Base-by-base conservation (phyloP, 805 yeast species). In the Metschnikowia corniflorae region DNA sequence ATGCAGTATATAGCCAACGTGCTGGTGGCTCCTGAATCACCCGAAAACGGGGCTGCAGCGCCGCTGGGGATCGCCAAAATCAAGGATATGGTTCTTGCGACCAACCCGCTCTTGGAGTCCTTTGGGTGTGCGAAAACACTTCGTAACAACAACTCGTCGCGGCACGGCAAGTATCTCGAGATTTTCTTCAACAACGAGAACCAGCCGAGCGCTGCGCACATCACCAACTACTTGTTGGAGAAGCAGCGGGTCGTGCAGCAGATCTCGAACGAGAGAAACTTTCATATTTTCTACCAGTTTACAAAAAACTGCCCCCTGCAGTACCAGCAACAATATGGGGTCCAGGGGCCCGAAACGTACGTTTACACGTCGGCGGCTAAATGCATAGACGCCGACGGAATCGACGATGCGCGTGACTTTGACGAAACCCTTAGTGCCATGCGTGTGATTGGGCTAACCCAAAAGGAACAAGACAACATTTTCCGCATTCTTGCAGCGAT, bases 221-320 rank as follows among this genome's bases (percentile, higher is more conserved):
- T 93, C 58, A 93, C 97, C 38, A 93, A 93, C 61, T 93, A 93
- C 58, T 65, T 93, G 45, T 70, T 93, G 46, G 99, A 93, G 57
- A 93, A 93, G 58, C 95, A 87, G 63, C 77, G 99, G 61, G 97
- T 93, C 21, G 98, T 93, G n/a, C 81, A 91, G 22, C 99, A 93
- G 61, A 86, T 88, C 48, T 71, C 78, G 46, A 80, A 84, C 50
- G 99, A 93, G 68, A 77, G 99, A 60, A 93, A 93, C 58, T 93
- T 93, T 70, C 99, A 93, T 60, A 93, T 93, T 39, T 93, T 93
- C 58, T 93, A 93, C 58, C 99, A 93, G 65, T 84, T 86, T 59
- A 84, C 97, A 9, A 93, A 91, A 58, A 86, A 86, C 44, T 95
- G 96, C 2, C 78, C 87, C 10, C 89, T 87, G 25, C 72, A 71